Percentiles rank a stretch among this genome's conserved stretches.
phyloP scores from a whole-genome alignment of 2,329 filamentous ascomycete genomes.

The Penicillium decumbens region DNA sequence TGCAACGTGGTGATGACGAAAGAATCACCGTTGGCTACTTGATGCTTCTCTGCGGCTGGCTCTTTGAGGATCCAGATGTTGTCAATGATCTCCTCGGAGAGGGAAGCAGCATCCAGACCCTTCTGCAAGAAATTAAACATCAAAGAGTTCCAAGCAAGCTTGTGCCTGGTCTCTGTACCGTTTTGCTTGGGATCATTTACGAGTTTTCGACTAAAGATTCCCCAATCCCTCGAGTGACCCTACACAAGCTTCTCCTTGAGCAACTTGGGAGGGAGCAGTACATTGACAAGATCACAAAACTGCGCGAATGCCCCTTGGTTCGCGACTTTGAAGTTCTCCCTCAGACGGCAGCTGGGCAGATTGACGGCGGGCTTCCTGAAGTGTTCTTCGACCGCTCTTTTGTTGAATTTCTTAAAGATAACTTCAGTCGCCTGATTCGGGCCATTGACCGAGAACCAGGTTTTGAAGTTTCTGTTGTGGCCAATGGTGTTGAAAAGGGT shows the following conservation, averaged over 20 bases:
- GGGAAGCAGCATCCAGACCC: conserved; percentile 82
- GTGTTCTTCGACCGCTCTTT: conserved; percentile 83
- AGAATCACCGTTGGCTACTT: conserved; percentile 78
- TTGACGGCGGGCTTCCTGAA: conserved; percentile 61
- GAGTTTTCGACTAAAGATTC: conserved; percentile 98
- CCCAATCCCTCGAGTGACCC: conserved; percentile 72
- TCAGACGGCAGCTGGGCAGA: conserved; percentile 57
- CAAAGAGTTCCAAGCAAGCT: conserved; percentile 58
- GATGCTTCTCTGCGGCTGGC: conserved; percentile 82
- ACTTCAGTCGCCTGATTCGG: conserved; percentile 77
- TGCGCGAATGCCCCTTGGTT: conserved; percentile 72
- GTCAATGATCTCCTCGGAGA: conserved; percentile 92
- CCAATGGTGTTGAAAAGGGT: conserved; percentile 77
- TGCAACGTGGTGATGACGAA: conserved; percentile 72
- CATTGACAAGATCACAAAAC: conserved; percentile 69
- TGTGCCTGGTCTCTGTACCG: conserved; percentile 75
- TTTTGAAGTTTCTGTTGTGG: conserved; percentile 74
- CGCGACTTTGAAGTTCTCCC: conserved; percentile 86
- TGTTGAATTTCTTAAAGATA: conserved; percentile 92
- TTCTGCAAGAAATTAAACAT: conserved; percentile 70
- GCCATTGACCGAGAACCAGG: conserved; percentile 89
- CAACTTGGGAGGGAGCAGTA: conserved; percentile 83
- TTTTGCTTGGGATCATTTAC: conserved; percentile 82
- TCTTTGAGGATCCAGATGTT: conserved; percentile 86
- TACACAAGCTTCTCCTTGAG: conserved; percentile 72